Percentiles rank a stretch among this genome's conserved stretches.
Evolutionary conservation across 2,329 filamentous ascomycete genomes (phyloP).

Genomic region (Exophiala sideris): DNA sequence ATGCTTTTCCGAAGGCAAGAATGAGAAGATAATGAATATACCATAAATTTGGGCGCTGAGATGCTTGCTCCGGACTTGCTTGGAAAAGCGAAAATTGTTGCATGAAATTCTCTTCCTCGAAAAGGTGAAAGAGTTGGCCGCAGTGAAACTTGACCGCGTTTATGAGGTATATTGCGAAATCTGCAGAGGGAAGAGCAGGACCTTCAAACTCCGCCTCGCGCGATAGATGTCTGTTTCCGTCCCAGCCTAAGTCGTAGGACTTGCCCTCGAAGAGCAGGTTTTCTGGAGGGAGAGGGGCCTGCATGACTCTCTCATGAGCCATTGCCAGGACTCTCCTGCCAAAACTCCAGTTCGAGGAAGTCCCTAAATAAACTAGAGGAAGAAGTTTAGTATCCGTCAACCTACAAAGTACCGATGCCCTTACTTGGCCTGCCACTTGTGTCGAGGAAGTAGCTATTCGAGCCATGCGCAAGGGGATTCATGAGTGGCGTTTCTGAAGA

Average conservation of each 20-base stretch:
- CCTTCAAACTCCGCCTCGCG: slow-evolving; percentile 32
- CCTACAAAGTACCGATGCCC: slow-evolving; percentile 19
- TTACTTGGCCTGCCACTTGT: slow-evolving; percentile 43
- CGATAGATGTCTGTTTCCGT: slow-evolving; percentile 34
- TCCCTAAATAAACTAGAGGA: slow-evolving; percentile 49
- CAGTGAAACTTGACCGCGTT: slow-evolving; percentile 58
- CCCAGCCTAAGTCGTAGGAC: slow-evolving; percentile 53
- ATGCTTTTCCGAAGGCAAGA: slow-evolving; percentile 55
- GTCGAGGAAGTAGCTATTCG: slow-evolving; percentile 43
- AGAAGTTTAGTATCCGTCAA: slow-evolving; percentile 4
- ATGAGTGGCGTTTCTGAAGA: slow-evolving; percentile 34
- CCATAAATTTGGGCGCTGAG: slow-evolving; percentile 39
- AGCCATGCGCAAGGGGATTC: slow-evolving; percentile 43
- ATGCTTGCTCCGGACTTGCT: slow-evolving; percentile 31
- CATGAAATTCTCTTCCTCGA: slow-evolving; percentile 54
- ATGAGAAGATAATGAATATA: slow-evolving; percentile 55
- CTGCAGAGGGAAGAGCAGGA: slow-evolving; percentile 47
- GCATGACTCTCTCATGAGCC: slow-evolving; percentile 47
- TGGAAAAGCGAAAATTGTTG: slow-evolving; percentile 42
- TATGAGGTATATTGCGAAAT: slow-evolving; percentile 53
- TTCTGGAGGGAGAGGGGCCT: slow-evolving; percentile 42
- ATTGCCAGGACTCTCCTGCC: slow-evolving; percentile 49
- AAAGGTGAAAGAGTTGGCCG: slow-evolving; percentile 53
- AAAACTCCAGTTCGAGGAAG: slow-evolving; percentile 58
- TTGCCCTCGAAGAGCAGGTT: slow-evolving; percentile 51